Base-by-base conservation (phyloP, 1,284 basidiomycete species). In the Pseudozyma tsukubaensis region DNA sequence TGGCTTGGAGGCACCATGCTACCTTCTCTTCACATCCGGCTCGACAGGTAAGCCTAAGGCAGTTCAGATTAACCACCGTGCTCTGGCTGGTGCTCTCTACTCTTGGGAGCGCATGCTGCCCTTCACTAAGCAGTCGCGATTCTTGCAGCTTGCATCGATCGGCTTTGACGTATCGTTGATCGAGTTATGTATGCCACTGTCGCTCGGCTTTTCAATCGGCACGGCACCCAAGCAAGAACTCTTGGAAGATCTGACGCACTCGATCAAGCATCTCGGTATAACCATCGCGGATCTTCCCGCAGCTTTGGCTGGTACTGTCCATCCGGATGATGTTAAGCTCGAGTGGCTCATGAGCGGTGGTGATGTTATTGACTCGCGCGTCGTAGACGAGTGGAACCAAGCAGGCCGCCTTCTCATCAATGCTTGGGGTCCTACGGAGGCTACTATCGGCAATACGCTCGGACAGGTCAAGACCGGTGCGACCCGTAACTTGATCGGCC, bases 261-360 rank as follows among this genome's bases (percentile, higher is more conserved):
- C 80, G 5, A 76, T 84, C 51, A 58, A 65, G 42, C 51, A 62
- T 19, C 71, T 84, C 24, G 68, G 75, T 13, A 76, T 83, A 51
- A 83, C 81, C 2, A 76, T 83, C 48, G 82, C 82, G 13, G 80
- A 82, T 43, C 59, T 84, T 18, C 82, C 83, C 1, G 80, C 83
- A 35, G 80, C 79, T 4, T 74, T 84, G 35, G 82, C 80, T 9
- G 67, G 74, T 13, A 68, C 79, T 3, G 64, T 84, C n/a, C 77
- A 75, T 37, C 80, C 79, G 9, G 65, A 66, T 2, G 67, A 76
- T 40, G 65, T 82, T 9, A 61, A 76, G 39, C 71, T 83, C 37
- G 78, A 82, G 37, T 83, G 83, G 82, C 75, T 84, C 32, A 82
- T 83, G 81, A 83, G 80, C 52, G 83, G 82, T 14, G 83, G 83